Percentiles rank a stretch among this genome's conserved stretches.
These are phyloP conservation scores for Evansstolkia leycettana DNA, from an alignment of 495 filamentous ascomycete species.

Conservation along the genomic window DNA sequence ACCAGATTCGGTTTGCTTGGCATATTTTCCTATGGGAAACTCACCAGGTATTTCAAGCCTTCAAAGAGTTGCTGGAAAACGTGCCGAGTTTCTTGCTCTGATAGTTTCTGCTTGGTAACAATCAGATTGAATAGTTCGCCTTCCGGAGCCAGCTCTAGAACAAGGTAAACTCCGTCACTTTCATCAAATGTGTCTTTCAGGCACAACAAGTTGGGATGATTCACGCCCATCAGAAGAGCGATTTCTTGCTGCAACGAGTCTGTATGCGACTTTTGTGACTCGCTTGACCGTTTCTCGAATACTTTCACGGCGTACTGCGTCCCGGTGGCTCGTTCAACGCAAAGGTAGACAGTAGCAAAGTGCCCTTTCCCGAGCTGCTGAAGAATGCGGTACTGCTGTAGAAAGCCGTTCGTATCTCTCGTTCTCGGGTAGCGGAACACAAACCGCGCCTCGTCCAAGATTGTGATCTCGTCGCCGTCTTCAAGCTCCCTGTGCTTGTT, in stretches of 20 bases:
- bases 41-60: constrained; percentile 86
- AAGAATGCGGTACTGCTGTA: constrained; percentile 72
- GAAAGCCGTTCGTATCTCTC: constrained; percentile 63
- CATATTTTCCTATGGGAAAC: constrained; percentile 9
- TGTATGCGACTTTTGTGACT: constrained; percentile 69
- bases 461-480: constrained; percentile 79
- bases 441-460: constrained; percentile 72
- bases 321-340: constrained; percentile 74
- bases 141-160: constrained; percentile 81
- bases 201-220: constrained; percentile 89
- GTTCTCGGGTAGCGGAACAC: constrained; percentile 80
- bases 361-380: constrained; percentile 91
- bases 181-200: constrained; percentile 95
- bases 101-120: constrained; percentile 74
- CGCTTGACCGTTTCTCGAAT: constrained; percentile 69
- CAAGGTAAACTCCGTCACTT: constrained; percentile 76
- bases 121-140: constrained; percentile 96
- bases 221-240: constrained; percentile 88
- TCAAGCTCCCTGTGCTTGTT: constrained; percentile 83
- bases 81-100: constrained; percentile 70
- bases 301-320: constrained; percentile 84
- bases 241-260: constrained; percentile 91
- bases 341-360: constrained; percentile 90
- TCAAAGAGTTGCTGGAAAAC: constrained; percentile 88
- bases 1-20: not conserved